Conservation (phyloP, 2,329 filamentous ascomycete genomes). For the Rhinocladiella similis region DNA sequence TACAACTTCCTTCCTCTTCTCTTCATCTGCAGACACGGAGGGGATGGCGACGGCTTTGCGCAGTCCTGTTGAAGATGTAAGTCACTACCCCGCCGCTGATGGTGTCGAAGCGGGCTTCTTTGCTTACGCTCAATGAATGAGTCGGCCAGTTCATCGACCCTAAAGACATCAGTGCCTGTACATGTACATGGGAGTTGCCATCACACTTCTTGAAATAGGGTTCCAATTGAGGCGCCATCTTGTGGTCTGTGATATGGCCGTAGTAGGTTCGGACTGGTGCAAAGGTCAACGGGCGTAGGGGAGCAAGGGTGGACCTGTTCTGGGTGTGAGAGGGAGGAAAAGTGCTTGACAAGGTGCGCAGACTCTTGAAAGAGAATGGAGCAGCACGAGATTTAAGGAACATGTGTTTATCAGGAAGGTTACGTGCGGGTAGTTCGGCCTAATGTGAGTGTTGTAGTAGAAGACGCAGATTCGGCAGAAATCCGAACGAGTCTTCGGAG, state of each 20-base stretch:
- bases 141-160: constrained; percentile 73
- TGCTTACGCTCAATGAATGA: constrained; percentile 77
- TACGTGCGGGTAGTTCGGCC: constrained; percentile 4
- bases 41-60: constrained; percentile 93
- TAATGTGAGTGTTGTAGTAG: neutral
- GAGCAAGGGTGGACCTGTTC: neutral
- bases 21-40: constrained; percentile 89
- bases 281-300: constrained; percentile 3
- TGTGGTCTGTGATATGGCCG: constrained; percentile 50
- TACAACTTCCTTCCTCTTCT: constrained; percentile 85
- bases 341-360: constrained; percentile 3
- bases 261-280: constrained; percentile 39
- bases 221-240: constrained; percentile 89
- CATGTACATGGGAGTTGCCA: neutral
- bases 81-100: constrained; percentile 12
- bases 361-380: constrained; percentile 8
- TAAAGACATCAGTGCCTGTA: constrained; percentile 24
- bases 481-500: neutral
- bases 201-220: constrained; percentile 79
- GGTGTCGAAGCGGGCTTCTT: too few species aligned
- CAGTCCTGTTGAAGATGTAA: constrained; percentile 50
- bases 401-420: constrained; percentile 17
- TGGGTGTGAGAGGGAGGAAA: constrained; percentile 1
- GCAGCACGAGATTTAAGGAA: constrained; percentile 5
- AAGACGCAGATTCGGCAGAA: constrained; percentile 3